These are phyloP conservation scores for Bathelium albidoporum DNA, from an alignment of 495 filamentous ascomycete genomes.

Conservation along the genomic window DNA sequence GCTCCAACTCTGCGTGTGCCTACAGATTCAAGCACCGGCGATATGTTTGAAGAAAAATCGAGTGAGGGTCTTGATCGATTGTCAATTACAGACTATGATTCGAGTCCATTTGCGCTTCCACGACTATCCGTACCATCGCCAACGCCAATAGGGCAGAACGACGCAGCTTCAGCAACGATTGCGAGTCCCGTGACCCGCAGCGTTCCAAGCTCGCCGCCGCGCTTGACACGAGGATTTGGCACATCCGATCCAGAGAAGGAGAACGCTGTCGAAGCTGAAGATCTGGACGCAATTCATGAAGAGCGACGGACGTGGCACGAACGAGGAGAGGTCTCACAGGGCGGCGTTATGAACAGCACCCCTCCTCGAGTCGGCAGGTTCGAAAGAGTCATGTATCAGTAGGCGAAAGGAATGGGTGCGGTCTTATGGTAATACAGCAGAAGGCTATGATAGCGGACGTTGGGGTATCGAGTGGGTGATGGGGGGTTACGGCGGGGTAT, in stretches of 20 bases:
- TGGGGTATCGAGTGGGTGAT: background rate
- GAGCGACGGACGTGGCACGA: background rate
- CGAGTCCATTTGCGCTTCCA: background rate
- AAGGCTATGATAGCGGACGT: background rate
- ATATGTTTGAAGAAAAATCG: background rate
- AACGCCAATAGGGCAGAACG: background rate
- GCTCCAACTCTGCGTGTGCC: background rate
- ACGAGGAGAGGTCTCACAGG: background rate
- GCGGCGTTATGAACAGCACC: slow-evolving; percentile 23
- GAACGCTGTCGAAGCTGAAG: background rate
- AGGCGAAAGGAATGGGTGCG: background rate
- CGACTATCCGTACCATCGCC: background rate
- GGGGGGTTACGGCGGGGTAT: too few relatives aligned
- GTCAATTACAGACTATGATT: background rate
- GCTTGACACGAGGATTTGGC: background rate
- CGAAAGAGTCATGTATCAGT: slow-evolving; percentile 13
- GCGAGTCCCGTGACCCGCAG: background rate
- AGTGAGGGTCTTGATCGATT: background rate
- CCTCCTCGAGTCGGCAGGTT: slow-evolving; percentile 21
- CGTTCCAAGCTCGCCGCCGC: background rate
- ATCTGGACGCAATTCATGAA: background rate
- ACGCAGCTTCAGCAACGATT: background rate
- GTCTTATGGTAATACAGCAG: background rate
- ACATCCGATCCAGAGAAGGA: background rate
- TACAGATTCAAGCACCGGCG: background rate